phyloP scores from a whole-genome alignment of 2,329 filamentous ascomycete species.

The Fusarium zealandicum region DNA sequence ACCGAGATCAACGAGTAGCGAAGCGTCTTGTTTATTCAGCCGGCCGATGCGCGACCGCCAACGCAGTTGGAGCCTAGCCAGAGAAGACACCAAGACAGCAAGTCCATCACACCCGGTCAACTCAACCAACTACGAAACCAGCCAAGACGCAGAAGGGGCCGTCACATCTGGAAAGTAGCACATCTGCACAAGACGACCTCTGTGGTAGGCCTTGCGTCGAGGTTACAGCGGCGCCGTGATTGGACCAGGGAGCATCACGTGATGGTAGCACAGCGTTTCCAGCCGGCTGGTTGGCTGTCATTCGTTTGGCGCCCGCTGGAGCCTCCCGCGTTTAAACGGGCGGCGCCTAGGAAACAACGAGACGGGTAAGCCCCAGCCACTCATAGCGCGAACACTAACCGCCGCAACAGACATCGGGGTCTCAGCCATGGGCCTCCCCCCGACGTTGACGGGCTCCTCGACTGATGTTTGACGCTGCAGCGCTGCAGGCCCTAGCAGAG shows the following conservation, averaged over 20 bases:
- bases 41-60: conserved; percentile 11
- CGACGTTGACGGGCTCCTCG: conserved; percentile 4
- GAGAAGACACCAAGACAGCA: neutral
- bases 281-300: conserved; percentile 28
- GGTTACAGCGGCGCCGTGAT: conserved; percentile 22
- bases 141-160: conserved; percentile 10
- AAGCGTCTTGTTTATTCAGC: conserved; percentile 23
- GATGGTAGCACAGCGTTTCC: conserved; percentile 6
- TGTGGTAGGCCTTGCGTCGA: conserved; percentile 14
- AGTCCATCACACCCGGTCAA: conserved; percentile 6
- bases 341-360: conserved; percentile 18
- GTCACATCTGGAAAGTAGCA: conserved; percentile 8
- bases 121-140: conserved; percentile 23
- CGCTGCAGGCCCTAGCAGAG: neutral
- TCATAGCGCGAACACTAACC: conserved; percentile 36
- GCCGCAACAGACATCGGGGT: conserved; percentile 34
- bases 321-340: conserved; percentile 24
- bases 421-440: conserved; percentile 3
- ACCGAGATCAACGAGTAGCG: conserved; percentile 10
- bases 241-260: conserved; percentile 23
- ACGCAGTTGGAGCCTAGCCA: neutral
- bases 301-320: conserved; percentile 20
- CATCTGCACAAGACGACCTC: conserved; percentile 20
- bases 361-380: conserved; percentile 29
- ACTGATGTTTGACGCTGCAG: conserved; percentile 7